Evolutionary conservation across 2,329 filamentous ascomycete species (phyloP).

Genomic region (Immersiporthe knoxdaviesiana): DNA sequence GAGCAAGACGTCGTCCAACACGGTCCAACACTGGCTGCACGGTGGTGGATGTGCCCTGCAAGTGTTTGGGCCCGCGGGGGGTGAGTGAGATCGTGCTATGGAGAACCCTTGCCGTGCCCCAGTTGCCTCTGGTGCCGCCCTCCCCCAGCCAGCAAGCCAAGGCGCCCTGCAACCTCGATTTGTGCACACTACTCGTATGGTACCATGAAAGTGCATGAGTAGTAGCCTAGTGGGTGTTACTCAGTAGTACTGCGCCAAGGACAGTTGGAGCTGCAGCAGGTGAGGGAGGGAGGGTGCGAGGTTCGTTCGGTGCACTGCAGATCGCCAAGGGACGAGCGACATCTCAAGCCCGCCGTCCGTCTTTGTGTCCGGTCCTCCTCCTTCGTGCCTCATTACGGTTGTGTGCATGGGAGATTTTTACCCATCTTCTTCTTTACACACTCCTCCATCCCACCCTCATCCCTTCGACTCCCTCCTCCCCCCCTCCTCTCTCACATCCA

Average conservation of each 20-base stretch:
- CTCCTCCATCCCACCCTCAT: background rate
- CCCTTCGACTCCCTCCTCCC: background rate
- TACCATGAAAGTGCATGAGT: no score
- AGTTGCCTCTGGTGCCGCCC: background rate
- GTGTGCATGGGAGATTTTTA: background rate
- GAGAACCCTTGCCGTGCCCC: conserved; percentile 4
- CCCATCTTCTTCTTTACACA: background rate
- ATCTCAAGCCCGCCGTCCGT: conserved; percentile 3
- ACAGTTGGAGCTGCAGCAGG: no score
- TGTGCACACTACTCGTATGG: conserved; percentile 4
- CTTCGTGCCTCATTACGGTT: background rate
- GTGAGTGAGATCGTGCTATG: conserved; percentile 21
- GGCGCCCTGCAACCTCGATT: conserved; percentile 17
- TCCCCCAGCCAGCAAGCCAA: background rate
- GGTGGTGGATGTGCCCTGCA: background rate
- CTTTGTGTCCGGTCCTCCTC: background rate
- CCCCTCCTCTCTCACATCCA: background rate
- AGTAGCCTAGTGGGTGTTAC: no score
- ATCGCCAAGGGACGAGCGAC: background rate
- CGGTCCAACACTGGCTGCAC: conserved; percentile 4
- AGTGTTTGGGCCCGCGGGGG: conserved; percentile 5
- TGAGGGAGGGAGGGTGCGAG: no score
- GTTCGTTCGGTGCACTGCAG: background rate
- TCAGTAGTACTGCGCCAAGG: background rate
- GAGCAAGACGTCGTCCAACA: conserved; percentile 6